Evolutionary conservation across 305 asterid species (phyloP).

Genomic region (Solanum chacoense): DNA sequence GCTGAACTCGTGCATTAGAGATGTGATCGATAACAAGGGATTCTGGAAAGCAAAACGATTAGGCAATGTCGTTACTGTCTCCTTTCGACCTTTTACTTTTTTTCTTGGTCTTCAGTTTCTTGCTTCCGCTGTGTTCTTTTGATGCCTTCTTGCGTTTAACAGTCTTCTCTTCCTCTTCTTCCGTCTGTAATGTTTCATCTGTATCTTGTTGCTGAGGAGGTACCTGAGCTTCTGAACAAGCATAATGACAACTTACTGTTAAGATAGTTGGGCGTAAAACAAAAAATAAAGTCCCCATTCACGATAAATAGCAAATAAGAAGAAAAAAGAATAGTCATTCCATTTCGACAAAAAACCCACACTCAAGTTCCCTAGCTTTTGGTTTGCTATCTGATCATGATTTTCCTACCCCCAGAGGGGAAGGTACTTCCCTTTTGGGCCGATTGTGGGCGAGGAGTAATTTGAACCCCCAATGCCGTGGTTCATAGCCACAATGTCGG

Average conservation of each 20-base stretch:
- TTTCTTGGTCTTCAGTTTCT: constrained; percentile 43
- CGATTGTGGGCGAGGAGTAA: background rate
- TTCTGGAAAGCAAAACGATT: background rate
- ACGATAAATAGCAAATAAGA: background rate
- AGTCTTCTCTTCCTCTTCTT: constrained; percentile 14
- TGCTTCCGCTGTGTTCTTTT: constrained; percentile 27
- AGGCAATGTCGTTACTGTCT: background rate
- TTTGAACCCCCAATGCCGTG: background rate
- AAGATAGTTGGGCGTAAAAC: constrained; percentile 12
- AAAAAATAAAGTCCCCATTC: background rate
- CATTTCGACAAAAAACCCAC: background rate
- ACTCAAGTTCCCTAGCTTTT: background rate
- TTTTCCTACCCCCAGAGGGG: background rate
- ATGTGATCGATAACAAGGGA: background rate
- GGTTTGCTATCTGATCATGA: background rate
- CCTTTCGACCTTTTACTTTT: constrained; percentile 11
- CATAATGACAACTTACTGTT: constrained; percentile 18
- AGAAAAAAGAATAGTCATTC: background rate
- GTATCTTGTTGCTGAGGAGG: constrained; percentile 19
- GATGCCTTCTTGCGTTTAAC: constrained; percentile 36
- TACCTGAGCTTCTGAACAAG: constrained; percentile 14
- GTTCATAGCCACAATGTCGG: background rate
- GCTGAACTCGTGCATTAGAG: background rate
- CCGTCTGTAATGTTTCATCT: constrained; percentile 12
- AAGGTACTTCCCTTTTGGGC: background rate